These are phyloP conservation scores for Sutorius eximius DNA, from an alignment of 1,284 basidiomycete genomes.

Conservation along the genomic window DNA sequence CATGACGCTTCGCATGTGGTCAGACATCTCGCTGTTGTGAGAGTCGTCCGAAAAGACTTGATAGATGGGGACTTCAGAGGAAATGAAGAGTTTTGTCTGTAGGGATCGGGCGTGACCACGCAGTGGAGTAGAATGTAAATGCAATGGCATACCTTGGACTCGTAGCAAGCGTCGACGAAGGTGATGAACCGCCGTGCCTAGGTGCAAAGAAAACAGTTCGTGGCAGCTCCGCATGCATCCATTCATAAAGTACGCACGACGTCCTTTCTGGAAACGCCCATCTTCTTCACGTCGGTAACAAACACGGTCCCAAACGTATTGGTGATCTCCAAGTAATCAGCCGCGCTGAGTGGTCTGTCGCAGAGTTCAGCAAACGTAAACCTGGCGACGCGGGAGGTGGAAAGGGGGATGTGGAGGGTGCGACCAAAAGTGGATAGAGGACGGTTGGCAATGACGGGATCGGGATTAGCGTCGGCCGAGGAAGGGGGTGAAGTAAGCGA, in stretches of 20 bases:
- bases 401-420: constrained; percentile 75
- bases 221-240: neutral
- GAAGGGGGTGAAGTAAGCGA: constrained; percentile 58
- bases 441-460: constrained; percentile 65
- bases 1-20: constrained; percentile 87
- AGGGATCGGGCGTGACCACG: neutral
- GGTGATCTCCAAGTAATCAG: constrained; percentile 96
- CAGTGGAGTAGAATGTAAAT: neutral
- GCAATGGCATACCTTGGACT: constrained; percentile 64
- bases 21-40: constrained; percentile 52
- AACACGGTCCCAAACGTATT: constrained; percentile 88
- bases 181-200: constrained; percentile 95
- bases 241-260: constrained; percentile 45
- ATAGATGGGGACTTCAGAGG: constrained; percentile 87
- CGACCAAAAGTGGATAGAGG: constrained; percentile 89
- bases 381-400: constrained; percentile 76
- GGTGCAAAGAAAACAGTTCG: neutral
- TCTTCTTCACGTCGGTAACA: constrained; percentile 83
- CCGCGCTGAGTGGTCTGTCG: constrained; percentile 86
- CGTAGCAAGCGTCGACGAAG: constrained; percentile 96
- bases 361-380: constrained; percentile 91
- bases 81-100: constrained; percentile 85
- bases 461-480: constrained; percentile 27
- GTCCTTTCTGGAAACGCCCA: constrained; percentile 88
- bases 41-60: constrained; percentile 81